phyloP scores from a whole-genome alignment of 1,139 yeast genomes.

The Saccharomyces hybrid region DNA sequence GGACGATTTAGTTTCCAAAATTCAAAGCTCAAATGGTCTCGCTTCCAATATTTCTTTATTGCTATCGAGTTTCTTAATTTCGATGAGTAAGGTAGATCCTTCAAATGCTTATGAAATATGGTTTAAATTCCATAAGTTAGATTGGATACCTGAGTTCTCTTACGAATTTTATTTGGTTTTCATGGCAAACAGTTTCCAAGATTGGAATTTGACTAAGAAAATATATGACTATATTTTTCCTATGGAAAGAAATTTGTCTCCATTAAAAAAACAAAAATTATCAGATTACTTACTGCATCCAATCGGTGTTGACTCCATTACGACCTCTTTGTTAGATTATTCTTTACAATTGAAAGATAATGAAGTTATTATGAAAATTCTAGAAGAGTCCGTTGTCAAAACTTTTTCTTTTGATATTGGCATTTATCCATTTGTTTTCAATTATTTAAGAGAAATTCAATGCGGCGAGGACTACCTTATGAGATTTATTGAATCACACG shows the following conservation, averaged over 20 bases:
- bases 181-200: constrained; percentile 27
- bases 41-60: constrained; percentile 28
- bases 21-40: constrained; percentile 29
- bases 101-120: constrained; percentile 31
- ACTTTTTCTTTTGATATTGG: constrained; percentile 26
- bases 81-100: constrained; percentile 30
- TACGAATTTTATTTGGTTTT: constrained; percentile 33
- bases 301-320: constrained; percentile 18
- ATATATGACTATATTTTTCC: constrained; percentile 34
- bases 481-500: constrained; percentile 32
- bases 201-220: constrained; percentile 28
- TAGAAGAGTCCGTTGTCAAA: constrained; percentile 35
- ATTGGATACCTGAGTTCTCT: constrained; percentile 36
- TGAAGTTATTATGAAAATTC: constrained; percentile 30
- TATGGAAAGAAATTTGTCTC: constrained; percentile 17
- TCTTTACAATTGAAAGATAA: constrained; percentile 31
- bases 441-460: constrained; percentile 24
- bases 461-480: constrained; percentile 29
- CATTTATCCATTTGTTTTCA: constrained; percentile 31
- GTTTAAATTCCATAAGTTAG: constrained; percentile 31
- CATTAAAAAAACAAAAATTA: constrained; percentile 8
- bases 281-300: constrained; percentile 24
- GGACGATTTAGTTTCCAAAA: constrained; percentile 36
- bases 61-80: constrained; percentile 30
- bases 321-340: constrained; percentile 25